Evolutionary conservation across 2,329 filamentous ascomycete species (phyloP), one percentile per base, ranked within the genome.

Genomic region (Furcasterigmium furcatum): DNA sequence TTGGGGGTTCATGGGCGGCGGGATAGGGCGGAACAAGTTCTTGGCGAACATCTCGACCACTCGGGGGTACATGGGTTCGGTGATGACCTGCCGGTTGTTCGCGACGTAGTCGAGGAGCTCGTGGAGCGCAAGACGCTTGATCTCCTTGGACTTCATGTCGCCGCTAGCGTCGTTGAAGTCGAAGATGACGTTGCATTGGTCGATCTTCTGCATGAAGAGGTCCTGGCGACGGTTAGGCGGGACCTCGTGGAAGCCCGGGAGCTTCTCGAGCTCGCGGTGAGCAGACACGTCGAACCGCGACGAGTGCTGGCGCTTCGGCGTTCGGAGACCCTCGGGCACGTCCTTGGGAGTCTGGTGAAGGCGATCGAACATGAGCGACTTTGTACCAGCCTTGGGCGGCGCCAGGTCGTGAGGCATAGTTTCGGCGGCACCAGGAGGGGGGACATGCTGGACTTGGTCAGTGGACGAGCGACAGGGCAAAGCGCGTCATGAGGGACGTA

Each of bases 141-240:
- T 97, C 71, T 99, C 94, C 74, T 99, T 99, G 40, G 92, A 96
- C 69, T 99, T 99, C 91, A 99, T 97, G 64, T 99, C 94, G 55
- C 87, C 91, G 54, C 89, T 95, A 41, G 92, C 90, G 68, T 99
- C 94, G 65, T 97, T 99, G 73, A 99, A 99, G 72, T 99, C 94
- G 64, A 99, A 99, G 60, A 99, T 99, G 73, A 99, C 95, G 64
- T 99, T 99, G 76, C 94, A 99, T 67, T 99, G 94, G 60, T 97
- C 94, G 57, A 99, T 94, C 77, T 99, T 99, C 64, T 97, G 91
- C 91, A 99, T 96, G 71, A 99, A 99, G 16, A 99, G 80, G 58
- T 97, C 92, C 70, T 96, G 91, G 51, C 94, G 84, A 52, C 92
- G 84, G 64, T 95, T 95, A 14, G 94, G 94, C 10, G 92, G 88